Evolutionary conservation across 768 basidiomycete species (phyloP), one percentile per base, ranked within the genome.

Genomic region (Suillus alpinus): DNA sequence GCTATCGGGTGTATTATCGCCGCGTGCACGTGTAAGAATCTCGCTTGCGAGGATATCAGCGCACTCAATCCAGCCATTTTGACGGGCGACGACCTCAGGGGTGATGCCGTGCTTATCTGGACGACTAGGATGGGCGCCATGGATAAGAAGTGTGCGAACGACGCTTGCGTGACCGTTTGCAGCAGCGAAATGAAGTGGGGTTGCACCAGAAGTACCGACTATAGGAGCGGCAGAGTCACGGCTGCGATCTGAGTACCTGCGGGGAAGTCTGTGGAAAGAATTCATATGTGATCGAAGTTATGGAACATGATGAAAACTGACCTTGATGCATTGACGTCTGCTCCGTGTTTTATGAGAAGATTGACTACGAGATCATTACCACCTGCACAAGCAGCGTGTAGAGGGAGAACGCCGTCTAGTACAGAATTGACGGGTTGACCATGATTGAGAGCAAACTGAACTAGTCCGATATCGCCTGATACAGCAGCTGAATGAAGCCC

Each of bases 321-420:
- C 91, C 95, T 86, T 57, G 94, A 89, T 4, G 95, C 95, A 75
- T 98, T 98, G 34, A 98, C 96, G 71, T 99, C 97, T n/a, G 97
- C 97, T 23, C 97, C 96, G 60, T 87, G 80, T 63, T 97, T 93
- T 68, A 99, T 90, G 50, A 99, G 78, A 64, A 95, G 81, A 68
- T 86, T 84, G 43, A 98, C 94, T 47, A 98, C 91, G 60, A 87
- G 83, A 59, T 91, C 92, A 69, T 86, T 92, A 2, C 97, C 97
- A 26, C 93, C 93, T 0, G 94, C 91, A 66, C 87, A 92, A 2
- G 96, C 97, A 4, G 94, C 95, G 71, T 99, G 97, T 9, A 99
- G 81, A 3, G 97, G 95, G n/a, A 97, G 86, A 3, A 99, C 91
- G 39, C 97, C 97, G 70, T 96, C 93, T 57, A 98, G 84, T 36